Base-by-base conservation (phyloP, 495 filamentous ascomycete species). In the Darksidea phi region DNA sequence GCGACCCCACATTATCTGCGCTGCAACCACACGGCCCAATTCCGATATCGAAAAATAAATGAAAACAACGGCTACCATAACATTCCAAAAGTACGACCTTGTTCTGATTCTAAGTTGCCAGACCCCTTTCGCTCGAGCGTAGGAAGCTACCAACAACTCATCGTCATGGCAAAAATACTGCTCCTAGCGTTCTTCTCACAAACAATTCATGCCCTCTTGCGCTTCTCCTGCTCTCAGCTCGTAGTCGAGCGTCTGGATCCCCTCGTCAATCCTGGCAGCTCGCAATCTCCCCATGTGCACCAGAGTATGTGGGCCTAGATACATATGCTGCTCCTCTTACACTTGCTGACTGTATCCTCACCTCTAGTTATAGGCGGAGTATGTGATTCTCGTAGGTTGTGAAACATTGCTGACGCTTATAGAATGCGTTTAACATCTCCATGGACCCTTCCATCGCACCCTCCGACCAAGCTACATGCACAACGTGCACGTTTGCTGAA, bases 211-310 rank as follows among this genome's bases (percentile, higher is more conserved):
- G 57, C 63, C n/a, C 25, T 56, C n/a, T 57, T 66, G 15, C 57
- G 63, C 6, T 66, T 66, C 47, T 57, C 57, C 15, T 61, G 57
- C 46, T 55, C 63, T 34, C 57, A 66, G 34, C 57, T 66, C 23
- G 52, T 57, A 25, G 23, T 61, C 47, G 57, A 66, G 36, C 56
- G 63, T 38, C 52, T 61, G 10, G 63, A 66, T 32, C 63, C 63
- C 1, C 42, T 66, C 2, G 63, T 66, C 0, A 56, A 61, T 21
- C 63, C 63, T 1, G 63, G 63, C 7, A 6, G 13, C 1, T 11
- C n/a, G 0, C 26, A 17, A 23, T 61, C 63, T 1, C 57, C 63
- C 0, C 63, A 66, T 57, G 20, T 66, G 2, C 63, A 66, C 34
- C 50, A 54, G 20, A 54, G 28, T 50, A 32, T 10, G 28, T 32